Evolutionary conservation across 768 basidiomycete genomes (phyloP).

Genomic region (Tylopilus felleus): DNA sequence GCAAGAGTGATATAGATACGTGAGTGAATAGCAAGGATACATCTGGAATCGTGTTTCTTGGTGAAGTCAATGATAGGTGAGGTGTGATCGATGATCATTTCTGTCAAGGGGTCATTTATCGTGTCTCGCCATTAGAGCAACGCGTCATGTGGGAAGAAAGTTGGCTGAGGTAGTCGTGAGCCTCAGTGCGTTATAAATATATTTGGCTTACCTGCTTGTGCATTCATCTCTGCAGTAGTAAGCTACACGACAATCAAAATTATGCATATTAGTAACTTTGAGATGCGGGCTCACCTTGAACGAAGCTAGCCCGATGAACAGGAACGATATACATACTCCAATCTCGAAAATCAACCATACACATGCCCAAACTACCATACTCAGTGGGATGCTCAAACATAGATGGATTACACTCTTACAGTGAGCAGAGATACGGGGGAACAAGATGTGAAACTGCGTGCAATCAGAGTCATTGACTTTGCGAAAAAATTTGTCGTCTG

Average conservation of each 20-base stretch:
- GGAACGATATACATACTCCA: constrained; percentile 70
- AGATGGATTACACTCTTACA: constrained; percentile 36
- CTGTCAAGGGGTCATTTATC: neutral
- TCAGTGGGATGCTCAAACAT: constrained; percentile 1
- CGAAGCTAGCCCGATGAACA: constrained; percentile 73
- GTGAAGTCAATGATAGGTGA: constrained; percentile 8
- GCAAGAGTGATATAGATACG: constrained; percentile 32
- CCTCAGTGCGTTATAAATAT: neutral
- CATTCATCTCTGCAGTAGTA: constrained; percentile 42
- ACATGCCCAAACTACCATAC: constrained; percentile 69
- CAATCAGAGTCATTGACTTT: constrained; percentile 93
- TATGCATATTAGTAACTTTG: neutral
- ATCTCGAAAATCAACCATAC: constrained; percentile 83
- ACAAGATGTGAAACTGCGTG: constrained; percentile 81
- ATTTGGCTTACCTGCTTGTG: constrained; percentile 61
- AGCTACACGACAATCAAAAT: constrained; percentile 27
- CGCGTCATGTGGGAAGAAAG: constrained; percentile 57
- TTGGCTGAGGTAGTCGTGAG: constrained; percentile 38
- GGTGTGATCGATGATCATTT: constrained; percentile 6
- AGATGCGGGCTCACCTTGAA: constrained; percentile 62
- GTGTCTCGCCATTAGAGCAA: constrained; percentile 1
- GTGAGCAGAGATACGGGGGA: constrained; percentile 67
- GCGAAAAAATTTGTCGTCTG: constrained; percentile 93
- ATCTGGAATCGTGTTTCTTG: constrained; percentile 20
- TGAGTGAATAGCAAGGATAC: constrained; percentile 26